Conservation (phyloP, 176 grass and related monocot genomes). For the Cenchrus americanus region DNA sequence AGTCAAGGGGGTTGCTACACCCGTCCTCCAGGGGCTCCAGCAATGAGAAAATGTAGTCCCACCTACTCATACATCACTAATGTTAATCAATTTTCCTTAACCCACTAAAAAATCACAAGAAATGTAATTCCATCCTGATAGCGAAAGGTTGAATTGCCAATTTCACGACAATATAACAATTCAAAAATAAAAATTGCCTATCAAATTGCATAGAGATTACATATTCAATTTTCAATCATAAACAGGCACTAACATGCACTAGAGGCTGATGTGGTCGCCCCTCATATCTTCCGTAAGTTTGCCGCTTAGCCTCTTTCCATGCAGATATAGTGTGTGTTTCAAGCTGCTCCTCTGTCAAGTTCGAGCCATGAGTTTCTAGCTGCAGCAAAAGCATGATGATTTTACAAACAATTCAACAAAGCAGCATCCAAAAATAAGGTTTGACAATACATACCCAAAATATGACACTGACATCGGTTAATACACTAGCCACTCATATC, state of each 20-base stretch:
- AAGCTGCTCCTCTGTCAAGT: constrained; percentile 92
- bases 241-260: constrained; percentile 56
- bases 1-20: too few relatives aligned
- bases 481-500: not conserved
- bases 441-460: not conserved
- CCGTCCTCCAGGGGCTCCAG: not conserved
- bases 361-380: constrained; percentile 94
- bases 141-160: not conserved
- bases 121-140: constrained; percentile 1
- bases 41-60: not conserved
- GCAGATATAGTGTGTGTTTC: constrained; percentile 99
- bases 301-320: constrained; percentile 91
- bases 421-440: not conserved
- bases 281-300: constrained; percentile 65
- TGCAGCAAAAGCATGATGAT: constrained; percentile 58
- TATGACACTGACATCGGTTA: not conserved
- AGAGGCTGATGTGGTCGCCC: constrained; percentile 66
- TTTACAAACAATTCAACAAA: constrained; percentile 22
- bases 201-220: not conserved
- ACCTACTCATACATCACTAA: not conserved
- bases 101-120: constrained; percentile 3
- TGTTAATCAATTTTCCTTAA: not conserved
- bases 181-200: not conserved
- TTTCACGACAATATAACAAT: constrained; percentile 2
- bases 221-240: constrained; percentile 3